A percentile compares a stretch with the other conserved stretches of the same genome.
These are phyloP conservation scores for Syncephalastrum monosporum DNA, from an alignment of 371 early-diverging fungal species.

Conservation along the genomic window DNA sequence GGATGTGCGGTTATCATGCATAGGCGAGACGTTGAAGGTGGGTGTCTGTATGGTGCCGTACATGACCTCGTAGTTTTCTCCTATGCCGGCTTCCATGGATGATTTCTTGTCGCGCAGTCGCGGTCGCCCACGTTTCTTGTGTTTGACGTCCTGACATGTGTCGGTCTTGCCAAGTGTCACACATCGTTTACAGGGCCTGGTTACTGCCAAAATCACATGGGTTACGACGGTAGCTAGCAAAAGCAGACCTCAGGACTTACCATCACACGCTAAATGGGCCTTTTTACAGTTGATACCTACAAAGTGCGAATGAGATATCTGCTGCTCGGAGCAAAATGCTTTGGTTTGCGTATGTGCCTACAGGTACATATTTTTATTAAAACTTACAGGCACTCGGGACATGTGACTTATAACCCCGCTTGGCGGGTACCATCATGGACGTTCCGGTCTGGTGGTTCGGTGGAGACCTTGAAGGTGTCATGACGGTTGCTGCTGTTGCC, in stretches of 20 bases:
- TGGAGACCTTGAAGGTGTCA: too few species aligned
- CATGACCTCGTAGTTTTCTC: constrained; percentile 12
- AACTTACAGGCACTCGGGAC: constrained; percentile 22
- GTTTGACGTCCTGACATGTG: constrained; percentile 68
- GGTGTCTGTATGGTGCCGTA: constrained; percentile 11
- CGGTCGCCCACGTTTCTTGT: constrained; percentile 74
- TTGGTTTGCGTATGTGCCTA: too few species aligned
- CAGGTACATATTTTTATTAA: neutral
- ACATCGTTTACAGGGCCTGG: constrained; percentile 71
- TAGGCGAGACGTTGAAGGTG: constrained; percentile 1
- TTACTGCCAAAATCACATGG: constrained; percentile 25
- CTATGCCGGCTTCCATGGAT: constrained; percentile 2
- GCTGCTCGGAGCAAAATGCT: too few species aligned
- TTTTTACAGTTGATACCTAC: constrained; percentile 66
- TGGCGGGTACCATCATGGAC: constrained; percentile 16
- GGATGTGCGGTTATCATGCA: constrained; percentile 2
- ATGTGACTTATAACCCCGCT: constrained; percentile 20
- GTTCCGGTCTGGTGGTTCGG: neutral
- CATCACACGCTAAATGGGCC: constrained; percentile 72
- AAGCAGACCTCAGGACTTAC: constrained; percentile 7
- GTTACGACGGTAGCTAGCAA: too few species aligned
- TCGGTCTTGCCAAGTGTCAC: constrained; percentile 59
- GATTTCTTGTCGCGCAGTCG: constrained; percentile 51
- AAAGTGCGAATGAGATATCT: neutral
- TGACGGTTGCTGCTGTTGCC: too few species aligned